Base-by-base conservation (phyloP, 192 early-diverging fungal species). In the Entomortierella beljakovae region DNA sequence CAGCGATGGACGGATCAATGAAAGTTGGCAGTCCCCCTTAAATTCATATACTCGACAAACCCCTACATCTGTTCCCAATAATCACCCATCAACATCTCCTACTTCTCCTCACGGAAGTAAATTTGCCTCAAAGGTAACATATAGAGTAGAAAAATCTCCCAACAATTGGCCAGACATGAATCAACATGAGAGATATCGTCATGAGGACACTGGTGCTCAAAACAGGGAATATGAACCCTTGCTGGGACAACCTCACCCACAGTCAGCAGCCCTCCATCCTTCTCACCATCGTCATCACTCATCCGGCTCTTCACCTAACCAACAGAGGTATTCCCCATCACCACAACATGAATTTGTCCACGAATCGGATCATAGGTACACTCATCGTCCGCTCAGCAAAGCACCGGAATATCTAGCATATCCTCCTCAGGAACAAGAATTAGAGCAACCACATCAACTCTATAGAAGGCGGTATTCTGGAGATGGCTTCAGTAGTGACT, bases 301-400 rank as follows among this genome's bases (percentile, higher is more conserved):
- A 33, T 49, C 57, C 59, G 61, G 70, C 62, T 61, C 75, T 59
- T 56, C 75, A 69, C 67, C 65, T 79, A 66, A 79, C 56, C 75
- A 79, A 57, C 66, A 38, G 37, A 38, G 37, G 37, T 13, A 38
- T 38, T 13, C 37, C 6, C 15, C 11, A 20, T 46, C 55, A 51
- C 68, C 61, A 62, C 75, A 61, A 64, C 58, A 59, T 70, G 67
- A 79, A 55, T 62, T 37, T 55, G 75, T 70, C 75, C 75, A 68
- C 67, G 75, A 69, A 70, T 79, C 75, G 75, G 75, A 79, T 68
- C 75, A 65, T 42, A 77, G 60, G 65, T 49, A 53, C 32, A 31
- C 37, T 20, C 64, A 29, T 20, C 22, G 38, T 25, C 20, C 53
- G 16, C 7, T n/a, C 7, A 34, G 33, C 7, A 33, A 16, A 6